Evolutionary conservation across 2,329 filamentous ascomycete genomes (phyloP).

Genomic region (Trichoderma cornu-damae): DNA sequence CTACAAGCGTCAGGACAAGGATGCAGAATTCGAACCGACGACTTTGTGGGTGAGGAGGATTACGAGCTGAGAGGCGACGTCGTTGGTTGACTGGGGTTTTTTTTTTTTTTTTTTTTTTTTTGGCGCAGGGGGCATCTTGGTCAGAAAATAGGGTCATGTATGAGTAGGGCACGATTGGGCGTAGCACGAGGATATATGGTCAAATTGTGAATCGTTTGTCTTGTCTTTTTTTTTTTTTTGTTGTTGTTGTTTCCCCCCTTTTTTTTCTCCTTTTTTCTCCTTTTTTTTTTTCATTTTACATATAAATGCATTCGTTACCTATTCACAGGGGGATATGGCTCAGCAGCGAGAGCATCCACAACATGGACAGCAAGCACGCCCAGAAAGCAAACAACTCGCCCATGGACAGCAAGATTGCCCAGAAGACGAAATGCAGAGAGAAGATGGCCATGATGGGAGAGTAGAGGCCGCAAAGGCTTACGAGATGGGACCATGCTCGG

Average conservation of each 20-base stretch:
- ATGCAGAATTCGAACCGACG: slow-evolving; percentile 59
- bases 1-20: slow-evolving; percentile 68
- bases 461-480: background rate
- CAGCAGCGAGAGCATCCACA: background rate
- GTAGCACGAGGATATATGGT: background rate
- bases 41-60: slow-evolving; percentile 75
- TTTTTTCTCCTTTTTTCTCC: no score
- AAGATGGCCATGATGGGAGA: background rate
- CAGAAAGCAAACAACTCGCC: background rate
- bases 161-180: background rate
- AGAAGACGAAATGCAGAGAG: background rate
- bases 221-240: no score
- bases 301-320: background rate
- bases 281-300: background rate
- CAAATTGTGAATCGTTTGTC: background rate
- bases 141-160: slow-evolving; percentile 1
- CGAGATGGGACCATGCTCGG: background rate
- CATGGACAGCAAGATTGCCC: background rate
- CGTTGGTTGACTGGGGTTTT: background rate
- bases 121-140: background rate
- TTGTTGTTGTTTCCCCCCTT: no score
- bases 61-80: slow-evolving; percentile 47
- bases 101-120: background rate
- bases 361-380: background rate
- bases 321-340: background rate